phyloP scores from a whole-genome alignment of 2,329 filamentous ascomycete genomes.

The Xylariaceae sp. region DNA sequence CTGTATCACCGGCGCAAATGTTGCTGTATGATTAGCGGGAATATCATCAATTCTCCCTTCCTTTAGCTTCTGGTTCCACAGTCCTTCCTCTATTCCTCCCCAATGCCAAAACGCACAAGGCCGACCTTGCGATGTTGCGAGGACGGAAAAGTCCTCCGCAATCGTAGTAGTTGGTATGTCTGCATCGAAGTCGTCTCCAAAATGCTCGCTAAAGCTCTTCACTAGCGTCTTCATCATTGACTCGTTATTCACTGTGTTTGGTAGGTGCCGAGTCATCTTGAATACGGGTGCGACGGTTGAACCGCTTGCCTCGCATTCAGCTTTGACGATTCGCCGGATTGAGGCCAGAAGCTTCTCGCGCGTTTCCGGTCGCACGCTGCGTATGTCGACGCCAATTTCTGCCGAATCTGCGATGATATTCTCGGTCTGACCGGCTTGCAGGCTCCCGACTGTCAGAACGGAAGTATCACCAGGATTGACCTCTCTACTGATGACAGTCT shows the following conservation, averaged over 20 bases:
- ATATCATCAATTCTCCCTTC: slow-evolving; percentile 20
- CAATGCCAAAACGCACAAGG: slow-evolving; percentile 10
- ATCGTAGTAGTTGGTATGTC: background rate
- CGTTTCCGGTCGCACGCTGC: background rate
- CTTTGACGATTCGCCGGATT: background rate
- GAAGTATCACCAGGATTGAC: slow-evolving; percentile 43
- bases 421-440: slow-evolving; percentile 52
- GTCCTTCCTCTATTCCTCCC: slow-evolving; percentile 3
- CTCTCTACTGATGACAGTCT: slow-evolving; percentile 43
- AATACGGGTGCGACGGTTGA: background rate
- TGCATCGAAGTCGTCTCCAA: background rate
- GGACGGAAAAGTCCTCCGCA: slow-evolving; percentile 8
- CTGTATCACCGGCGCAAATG: slow-evolving; percentile 28
- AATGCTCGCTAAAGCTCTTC: slow-evolving; percentile 5
- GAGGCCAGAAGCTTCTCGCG: slow-evolving; percentile 2
- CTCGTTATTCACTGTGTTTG: background rate
- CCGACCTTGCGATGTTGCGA: background rate
- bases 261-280: background rate
- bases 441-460: slow-evolving; percentile 46
- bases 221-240: background rate
- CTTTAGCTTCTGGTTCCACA: background rate
- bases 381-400: slow-evolving; percentile 3
- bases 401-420: slow-evolving; percentile 42
- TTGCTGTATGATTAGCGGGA: slow-evolving; percentile 27
- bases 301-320: slow-evolving; percentile 7